Conservation (phyloP, 2,329 filamentous ascomycete species). For the Acephala macrosclerotiorum region DNA sequence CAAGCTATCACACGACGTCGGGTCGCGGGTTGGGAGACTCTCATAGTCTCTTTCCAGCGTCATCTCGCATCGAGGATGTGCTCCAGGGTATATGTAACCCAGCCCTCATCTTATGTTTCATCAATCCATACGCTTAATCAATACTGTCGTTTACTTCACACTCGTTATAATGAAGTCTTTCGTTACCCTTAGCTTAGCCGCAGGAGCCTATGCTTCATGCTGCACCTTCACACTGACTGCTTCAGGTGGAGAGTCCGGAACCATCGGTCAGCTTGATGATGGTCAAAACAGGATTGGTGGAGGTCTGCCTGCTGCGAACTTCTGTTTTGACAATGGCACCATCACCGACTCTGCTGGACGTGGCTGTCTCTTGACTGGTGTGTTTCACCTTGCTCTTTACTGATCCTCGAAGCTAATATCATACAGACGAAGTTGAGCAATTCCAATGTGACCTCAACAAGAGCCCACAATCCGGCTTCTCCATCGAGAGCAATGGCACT, state of each 20-base stretch:
- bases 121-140: conserved; percentile 11
- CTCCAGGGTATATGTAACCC: conserved; percentile 14
- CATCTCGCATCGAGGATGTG: background rate
- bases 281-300: conserved; percentile 68
- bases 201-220: conserved; percentile 48
- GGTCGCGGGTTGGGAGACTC: background rate
- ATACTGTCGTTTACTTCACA: conserved; percentile 18
- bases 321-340: conserved; percentile 60
- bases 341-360: conserved; percentile 63
- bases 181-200: conserved; percentile 21
- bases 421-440: conserved; percentile 29
- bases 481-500: conserved; percentile 58
- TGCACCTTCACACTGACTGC: conserved; percentile 63
- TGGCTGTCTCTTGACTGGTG: conserved; percentile 70
- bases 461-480: conserved; percentile 60
- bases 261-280: conserved; percentile 65
- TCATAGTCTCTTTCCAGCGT: background rate
- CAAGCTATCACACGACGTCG: conserved; percentile 3
- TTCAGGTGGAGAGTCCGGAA: conserved; percentile 56
- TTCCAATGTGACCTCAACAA: conserved; percentile 58
- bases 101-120: background rate
- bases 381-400: background rate
- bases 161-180: conserved; percentile 26
- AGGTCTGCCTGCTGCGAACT: conserved; percentile 54
- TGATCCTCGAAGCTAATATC: conserved; percentile 8